Conservation (phyloP, 2,329 filamentous ascomycete species). For the Calonectria pseudoreteaudii region DNA sequence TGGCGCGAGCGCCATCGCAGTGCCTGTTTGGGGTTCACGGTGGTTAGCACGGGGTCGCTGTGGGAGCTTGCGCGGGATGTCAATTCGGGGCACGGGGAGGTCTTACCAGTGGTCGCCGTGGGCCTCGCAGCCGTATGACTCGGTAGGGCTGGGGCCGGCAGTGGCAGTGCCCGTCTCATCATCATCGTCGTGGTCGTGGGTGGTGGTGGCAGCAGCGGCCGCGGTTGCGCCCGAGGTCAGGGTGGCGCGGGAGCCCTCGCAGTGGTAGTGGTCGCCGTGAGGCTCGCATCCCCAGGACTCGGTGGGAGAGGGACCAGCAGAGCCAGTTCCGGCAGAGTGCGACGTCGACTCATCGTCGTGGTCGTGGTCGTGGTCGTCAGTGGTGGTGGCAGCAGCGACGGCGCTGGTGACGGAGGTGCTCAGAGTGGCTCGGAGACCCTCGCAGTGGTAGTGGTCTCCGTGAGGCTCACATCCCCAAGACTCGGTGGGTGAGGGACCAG, state of each 20-base stretch:
- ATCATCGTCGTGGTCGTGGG: constrained; percentile 26
- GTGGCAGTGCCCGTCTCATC: constrained; percentile 7
- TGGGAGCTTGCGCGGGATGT: not conserved
- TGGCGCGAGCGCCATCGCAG: constrained; percentile 34
- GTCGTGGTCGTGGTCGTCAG: constrained; percentile 22
- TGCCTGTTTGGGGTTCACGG: constrained; percentile 28
- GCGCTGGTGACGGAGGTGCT: constrained; percentile 10
- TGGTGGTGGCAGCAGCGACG: constrained; percentile 22
- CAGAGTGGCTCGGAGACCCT: constrained; percentile 33
- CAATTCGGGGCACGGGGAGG: not conserved
- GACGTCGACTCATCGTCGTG: constrained; percentile 25
- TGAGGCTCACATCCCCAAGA: constrained; percentile 32
- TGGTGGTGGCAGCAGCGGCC: constrained; percentile 11
- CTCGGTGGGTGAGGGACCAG: constrained; percentile 38
- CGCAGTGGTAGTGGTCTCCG: constrained; percentile 36
- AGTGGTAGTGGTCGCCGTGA: constrained; percentile 36
- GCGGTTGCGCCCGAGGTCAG: constrained; percentile 3
- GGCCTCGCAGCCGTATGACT: constrained; percentile 38
- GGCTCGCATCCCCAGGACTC: constrained; percentile 32
- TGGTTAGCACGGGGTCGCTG: too few relatives aligned
- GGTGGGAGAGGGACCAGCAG: constrained; percentile 35
- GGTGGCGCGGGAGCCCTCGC: constrained; percentile 36
- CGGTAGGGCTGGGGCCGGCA: constrained; percentile 34
- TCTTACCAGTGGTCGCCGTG: constrained; percentile 41
- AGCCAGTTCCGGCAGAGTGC: constrained; percentile 25